Evolutionary conservation across 257 asterid species (phyloP), one percentile per base, ranked within the genome.

Genomic region (Solanum tacnaense): DNA sequence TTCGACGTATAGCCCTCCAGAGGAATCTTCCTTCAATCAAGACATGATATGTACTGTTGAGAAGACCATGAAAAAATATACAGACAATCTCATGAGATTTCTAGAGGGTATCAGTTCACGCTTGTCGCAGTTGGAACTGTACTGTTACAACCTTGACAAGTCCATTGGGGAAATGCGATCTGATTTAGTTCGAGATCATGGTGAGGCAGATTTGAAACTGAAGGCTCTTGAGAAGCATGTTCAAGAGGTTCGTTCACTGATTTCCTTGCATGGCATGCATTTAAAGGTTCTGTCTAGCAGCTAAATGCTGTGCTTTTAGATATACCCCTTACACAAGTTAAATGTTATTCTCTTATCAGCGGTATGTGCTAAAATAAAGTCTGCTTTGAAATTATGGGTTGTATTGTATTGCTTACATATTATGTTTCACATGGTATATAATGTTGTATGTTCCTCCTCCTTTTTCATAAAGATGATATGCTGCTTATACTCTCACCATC

Each of bases 61-160:
- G 71, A 91, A 84, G 91, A 91, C 93, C 88, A 90, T 96, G 98
- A 96, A 96, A 92, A 95, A 96, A 91, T 87, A 97, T 90, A 86
- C 98, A 1, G 99, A 96, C 92, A 95, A 96, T 88, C 86, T 97
- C 91, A 90, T 97, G 98, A 96, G 98, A 60, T 97, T 97, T 88
- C 98, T 97, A 36, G 99, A 96, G 92, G 99, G 99, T 86, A 92
- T 97, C 68, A 97, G 99, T 88, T 97, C 99, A 36, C 94, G 99
- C 7, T 35, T 97, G 92, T 97, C 99, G 2, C 99, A 97, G 87
- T 89, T 97, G 94, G 99, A 96, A 88, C 86, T 95, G 15, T 94
- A 96, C 88, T 96, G 98, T 89, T 97, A 95, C 91, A 97, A 97
- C 88, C 94, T 97, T 73, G 99, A 97, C 90, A 97, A 97, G 88